Percentiles rank a stretch among this genome's conserved stretches.
Conservation (phyloP, 768 basidiomycete species). For the Sistotremastrum niveocremeum region DNA sequence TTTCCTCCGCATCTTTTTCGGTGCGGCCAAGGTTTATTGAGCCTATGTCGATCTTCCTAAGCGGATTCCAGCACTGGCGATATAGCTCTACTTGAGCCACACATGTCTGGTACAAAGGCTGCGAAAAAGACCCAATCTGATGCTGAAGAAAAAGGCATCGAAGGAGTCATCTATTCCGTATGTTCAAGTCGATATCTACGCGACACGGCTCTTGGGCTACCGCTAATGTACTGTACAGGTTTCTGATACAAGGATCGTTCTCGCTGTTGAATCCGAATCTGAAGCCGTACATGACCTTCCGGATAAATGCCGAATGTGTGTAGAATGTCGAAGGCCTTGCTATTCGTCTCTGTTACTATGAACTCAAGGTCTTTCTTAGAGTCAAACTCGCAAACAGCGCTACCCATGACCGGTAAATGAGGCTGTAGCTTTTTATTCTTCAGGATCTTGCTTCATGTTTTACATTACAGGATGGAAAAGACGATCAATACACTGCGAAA, state of each 20-base stretch:
- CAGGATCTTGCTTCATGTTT: not conserved
- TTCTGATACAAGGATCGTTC: constrained; percentile 65
- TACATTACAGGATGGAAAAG: constrained; percentile 64
- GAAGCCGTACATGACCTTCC: constrained; percentile 61
- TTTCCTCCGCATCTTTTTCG: constrained; percentile 86
- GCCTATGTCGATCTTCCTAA: too few species aligned
- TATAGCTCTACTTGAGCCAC: constrained; percentile 71
- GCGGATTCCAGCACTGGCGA: constrained; percentile 58
- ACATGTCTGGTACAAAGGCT: constrained; percentile 31
- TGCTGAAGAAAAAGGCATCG: constrained; percentile 24
- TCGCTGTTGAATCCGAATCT: constrained; percentile 61
- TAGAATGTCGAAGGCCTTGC: not conserved
- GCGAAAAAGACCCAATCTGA: constrained; percentile 35
- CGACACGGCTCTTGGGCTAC: not conserved
- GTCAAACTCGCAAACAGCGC: constrained; percentile 87
- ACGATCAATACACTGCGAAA: constrained; percentile 57
- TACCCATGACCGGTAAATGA: constrained; percentile 66
- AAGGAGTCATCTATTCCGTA: constrained; percentile 71
- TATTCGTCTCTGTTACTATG: not conserved
- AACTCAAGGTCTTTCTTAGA: constrained; percentile 10
- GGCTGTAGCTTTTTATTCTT: not conserved
- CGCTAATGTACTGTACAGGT: constrained; percentile 31
- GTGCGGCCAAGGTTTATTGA: constrained; percentile 16
- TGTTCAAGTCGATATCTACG: not conserved
- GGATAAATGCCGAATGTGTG: constrained; percentile 60